Evolutionary conservation across 345 rosid species (phyloP), one percentile per base, ranked within the genome.

Genomic region (Citrus inodora): DNA sequence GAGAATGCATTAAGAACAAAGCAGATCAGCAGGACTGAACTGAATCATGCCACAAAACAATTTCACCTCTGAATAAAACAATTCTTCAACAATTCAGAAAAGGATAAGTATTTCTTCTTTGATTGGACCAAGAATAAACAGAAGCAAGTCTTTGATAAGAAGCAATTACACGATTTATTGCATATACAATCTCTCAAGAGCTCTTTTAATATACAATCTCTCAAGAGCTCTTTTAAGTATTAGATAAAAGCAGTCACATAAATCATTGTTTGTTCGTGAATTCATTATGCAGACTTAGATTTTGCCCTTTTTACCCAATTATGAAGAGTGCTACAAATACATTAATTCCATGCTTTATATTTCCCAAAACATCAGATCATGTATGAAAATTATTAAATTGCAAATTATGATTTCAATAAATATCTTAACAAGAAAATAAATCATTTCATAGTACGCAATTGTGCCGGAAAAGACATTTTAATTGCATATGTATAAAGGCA

Each of bases 281-380:
- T 55, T 66, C 33, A 60, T 42, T 61, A 74, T 74, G 69, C 24
- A 59, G 67, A 73, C 55, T 73, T 37, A 59, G 25, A 32, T 21
- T 21, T 53, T 21, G 17, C 55, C 14, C 10, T 40, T 35, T 42
- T 11, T 73, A 73, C 32, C 32, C 38, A 10, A n/a, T 35, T 73
- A 33, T n/a, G 27, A 56, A 27, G 22, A 58, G 35, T 56, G 32
- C 76, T 61, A 59, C 13, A 25, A 8, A 58, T 9, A 73, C 28
- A 58, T 59, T 46, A 37, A 40, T n/a, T 58, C 53, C 33, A 58
- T 58, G 32, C 28, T 28, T 62, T 42, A 21, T 46, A 46, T 55
- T 62, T 42, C 59, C 59, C 63, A 21, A 74, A 62, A 62, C 24
- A 4, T 73, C 3, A 73, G 46, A 42, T 8, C 9, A 42, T 40